Evolutionary conservation across 108 stramenopile genomes (phyloP).

Genomic region (Cyclotella baltica): DNA sequence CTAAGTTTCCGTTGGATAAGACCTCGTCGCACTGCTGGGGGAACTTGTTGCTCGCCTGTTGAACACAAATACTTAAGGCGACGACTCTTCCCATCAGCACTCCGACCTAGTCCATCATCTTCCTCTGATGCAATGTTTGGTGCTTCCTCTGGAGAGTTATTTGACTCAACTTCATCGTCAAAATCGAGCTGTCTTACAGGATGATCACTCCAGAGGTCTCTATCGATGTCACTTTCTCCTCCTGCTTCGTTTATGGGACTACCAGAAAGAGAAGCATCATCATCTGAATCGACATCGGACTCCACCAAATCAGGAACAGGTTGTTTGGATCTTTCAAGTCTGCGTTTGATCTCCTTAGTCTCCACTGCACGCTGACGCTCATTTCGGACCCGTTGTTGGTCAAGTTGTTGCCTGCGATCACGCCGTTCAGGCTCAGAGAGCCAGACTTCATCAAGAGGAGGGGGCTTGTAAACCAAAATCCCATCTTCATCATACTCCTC

Average conservation of each 20-base stretch:
- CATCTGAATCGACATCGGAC: background rate
- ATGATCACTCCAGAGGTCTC: no score
- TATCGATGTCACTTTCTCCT: no score
- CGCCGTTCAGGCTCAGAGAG: background rate
- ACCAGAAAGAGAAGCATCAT: no score
- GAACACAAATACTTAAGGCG: background rate
- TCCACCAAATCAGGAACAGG: background rate
- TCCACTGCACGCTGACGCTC: background rate
- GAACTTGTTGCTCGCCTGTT: no score
- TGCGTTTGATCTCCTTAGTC: background rate
- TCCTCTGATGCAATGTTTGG: background rate
- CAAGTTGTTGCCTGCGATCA: background rate
- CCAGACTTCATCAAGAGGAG: no score
- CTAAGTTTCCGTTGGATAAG: background rate
- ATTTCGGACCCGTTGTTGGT: background rate
- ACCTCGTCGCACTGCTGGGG: background rate
- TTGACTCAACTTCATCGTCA: background rate
- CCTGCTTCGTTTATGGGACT: no score
- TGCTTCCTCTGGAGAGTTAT: no score
- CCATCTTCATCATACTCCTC: no score
- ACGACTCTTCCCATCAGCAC: background rate
- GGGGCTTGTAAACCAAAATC: no score
- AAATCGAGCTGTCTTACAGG: no score
- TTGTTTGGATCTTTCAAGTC: background rate
- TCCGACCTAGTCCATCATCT: background rate